phyloP scores from a whole-genome alignment of 805 yeast species.

The Kodamaea lidongshanica region DNA sequence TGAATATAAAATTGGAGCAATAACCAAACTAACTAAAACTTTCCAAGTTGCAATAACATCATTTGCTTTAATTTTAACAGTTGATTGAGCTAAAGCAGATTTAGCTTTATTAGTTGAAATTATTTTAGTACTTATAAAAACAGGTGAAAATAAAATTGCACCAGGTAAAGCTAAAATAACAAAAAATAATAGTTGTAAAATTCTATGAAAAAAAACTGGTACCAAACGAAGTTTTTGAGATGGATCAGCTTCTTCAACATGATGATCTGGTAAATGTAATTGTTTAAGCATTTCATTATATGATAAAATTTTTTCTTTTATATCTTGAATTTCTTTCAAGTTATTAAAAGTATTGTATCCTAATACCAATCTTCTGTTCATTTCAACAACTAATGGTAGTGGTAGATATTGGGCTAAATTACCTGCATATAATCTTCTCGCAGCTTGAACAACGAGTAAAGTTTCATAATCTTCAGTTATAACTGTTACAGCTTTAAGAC shows the following conservation, averaged over 20 bases:
- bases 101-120: constrained; percentile 69
- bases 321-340: constrained; percentile 56
- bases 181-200: constrained; percentile 50
- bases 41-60: constrained; percentile 99
- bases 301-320: constrained; percentile 56
- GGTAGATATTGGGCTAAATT: constrained; percentile 69
- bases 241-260: constrained; percentile 51
- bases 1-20: constrained; percentile 81
- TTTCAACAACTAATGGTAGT: constrained; percentile 77
- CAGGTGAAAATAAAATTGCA: constrained; percentile 78
- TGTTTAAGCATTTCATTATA: constrained; percentile 59
- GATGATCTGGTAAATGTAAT: constrained; percentile 50
- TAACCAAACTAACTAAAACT: constrained; percentile 77
- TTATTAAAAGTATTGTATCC: constrained; percentile 74
- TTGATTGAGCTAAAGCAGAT: constrained; percentile 76
- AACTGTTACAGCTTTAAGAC: constrained; percentile 79
- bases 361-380: constrained; percentile 77
- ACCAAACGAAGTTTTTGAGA: constrained; percentile 45
- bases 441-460: constrained; percentile 83
- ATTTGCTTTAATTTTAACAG: constrained; percentile 85
- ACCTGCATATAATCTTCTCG: constrained; percentile 79
- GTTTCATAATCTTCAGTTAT: constrained; percentile 87
- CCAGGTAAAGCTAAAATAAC: constrained; percentile 79
- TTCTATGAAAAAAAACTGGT: constrained; percentile 51
- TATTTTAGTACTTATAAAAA: constrained; percentile 68